A percentile compares a stretch with the other conserved stretches of the same genome.
phyloP scores from a whole-genome alignment of 2,329 filamentous ascomycete species.

The Fusarium acutatum region DNA sequence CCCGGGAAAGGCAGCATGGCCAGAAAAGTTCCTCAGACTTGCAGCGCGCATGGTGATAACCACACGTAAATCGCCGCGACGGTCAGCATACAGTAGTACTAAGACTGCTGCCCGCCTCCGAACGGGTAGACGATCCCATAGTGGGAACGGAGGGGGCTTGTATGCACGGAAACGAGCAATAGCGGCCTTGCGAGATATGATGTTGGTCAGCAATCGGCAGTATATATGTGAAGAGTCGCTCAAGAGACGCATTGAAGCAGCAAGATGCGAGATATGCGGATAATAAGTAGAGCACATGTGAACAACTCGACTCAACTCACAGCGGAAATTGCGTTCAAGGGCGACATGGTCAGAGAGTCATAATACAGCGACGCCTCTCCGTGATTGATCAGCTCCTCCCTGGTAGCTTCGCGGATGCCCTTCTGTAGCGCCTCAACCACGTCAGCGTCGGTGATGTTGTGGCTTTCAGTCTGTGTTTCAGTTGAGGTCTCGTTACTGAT shows the following conservation, averaged over 20 bases:
- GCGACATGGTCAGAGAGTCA: constrained; percentile 65
- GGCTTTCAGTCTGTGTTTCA: constrained; percentile 13
- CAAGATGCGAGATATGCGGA: not conserved
- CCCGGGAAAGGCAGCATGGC: constrained; percentile 86
- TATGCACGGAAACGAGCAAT: constrained; percentile 69
- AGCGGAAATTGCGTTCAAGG: constrained; percentile 62
- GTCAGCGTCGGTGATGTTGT: constrained; percentile 40
- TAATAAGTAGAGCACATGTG: not conserved
- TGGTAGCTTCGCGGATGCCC: constrained; percentile 32
- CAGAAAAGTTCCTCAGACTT: constrained; percentile 74
- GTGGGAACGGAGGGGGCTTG: constrained; percentile 66
- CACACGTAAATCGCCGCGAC: constrained; percentile 77
- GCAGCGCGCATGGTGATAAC: constrained; percentile 75
- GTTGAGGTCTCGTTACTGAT: constrained; percentile 18
- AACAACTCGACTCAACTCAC: constrained; percentile 52
- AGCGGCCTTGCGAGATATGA: constrained; percentile 57
- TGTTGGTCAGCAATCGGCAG: constrained; percentile 20
- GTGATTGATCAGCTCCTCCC: constrained; percentile 34
- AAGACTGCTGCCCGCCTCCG: constrained; percentile 85
- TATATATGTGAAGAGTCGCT: constrained; percentile 1
- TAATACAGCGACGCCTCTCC: constrained; percentile 61
- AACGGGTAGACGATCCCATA: constrained; percentile 69
- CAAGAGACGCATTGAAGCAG: constrained; percentile 21
- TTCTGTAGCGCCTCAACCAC: constrained; percentile 40
- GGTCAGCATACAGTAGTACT: constrained; percentile 87